Evolutionary conservation across 345 rosid species (phyloP).

Genomic region (Geranium rotundifolium): DNA sequence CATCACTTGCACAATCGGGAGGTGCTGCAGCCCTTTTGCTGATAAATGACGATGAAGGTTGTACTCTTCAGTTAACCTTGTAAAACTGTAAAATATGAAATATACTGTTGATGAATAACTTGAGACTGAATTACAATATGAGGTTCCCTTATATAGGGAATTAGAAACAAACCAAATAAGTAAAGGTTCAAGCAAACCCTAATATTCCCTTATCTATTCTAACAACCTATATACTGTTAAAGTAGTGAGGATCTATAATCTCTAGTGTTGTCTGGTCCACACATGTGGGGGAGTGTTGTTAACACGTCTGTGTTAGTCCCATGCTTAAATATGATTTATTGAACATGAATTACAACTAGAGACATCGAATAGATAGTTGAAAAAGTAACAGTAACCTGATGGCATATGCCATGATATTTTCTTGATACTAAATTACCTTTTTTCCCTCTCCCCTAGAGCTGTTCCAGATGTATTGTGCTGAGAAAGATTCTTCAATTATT

Average conservation of each 20-base stretch:
- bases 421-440: not conserved
- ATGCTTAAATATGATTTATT: not conserved
- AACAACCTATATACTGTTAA: conserved; percentile 4
- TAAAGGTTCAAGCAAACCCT: no score
- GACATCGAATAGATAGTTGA: not conserved
- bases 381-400: not conserved
- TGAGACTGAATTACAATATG: no score
- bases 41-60: conserved; percentile 82
- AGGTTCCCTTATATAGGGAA: no score
- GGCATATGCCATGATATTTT: not conserved
- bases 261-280: not conserved
- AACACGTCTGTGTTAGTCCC: not conserved
- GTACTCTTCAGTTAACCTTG: not conserved
- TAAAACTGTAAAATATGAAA: no score
- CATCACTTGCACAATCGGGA: conserved; percentile 65
- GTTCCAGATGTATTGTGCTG: conserved; percentile 70
- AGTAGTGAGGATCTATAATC: not conserved
- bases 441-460: conserved; percentile 29
- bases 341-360: not conserved
- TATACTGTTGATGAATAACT: no score
- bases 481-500: conserved; percentile 41
- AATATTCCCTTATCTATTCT: no score
- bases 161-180: no score
- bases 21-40: conserved; percentile 75
- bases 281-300: not conserved